Conservation (phyloP, 306 rosid genomes). For the Vigna unguiculata region DNA sequence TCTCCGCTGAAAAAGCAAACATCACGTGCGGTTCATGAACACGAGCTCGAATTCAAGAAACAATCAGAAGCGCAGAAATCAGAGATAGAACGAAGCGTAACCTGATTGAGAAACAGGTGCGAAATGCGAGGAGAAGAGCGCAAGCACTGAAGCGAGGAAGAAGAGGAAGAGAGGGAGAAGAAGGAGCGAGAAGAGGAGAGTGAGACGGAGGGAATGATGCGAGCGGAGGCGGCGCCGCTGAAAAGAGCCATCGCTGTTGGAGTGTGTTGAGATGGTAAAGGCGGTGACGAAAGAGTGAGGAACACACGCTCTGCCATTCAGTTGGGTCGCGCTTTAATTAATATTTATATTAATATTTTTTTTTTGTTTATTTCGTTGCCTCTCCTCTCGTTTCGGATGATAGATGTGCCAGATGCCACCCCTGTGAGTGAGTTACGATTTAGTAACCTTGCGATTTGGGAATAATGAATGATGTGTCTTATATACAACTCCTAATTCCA, state of each 20-base stretch:
- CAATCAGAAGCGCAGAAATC: neutral
- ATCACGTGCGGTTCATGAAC: neutral
- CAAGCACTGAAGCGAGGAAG: conserved; percentile 53
- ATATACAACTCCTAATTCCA: neutral
- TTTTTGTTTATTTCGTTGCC: conserved; percentile 24
- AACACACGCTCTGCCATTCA: conserved; percentile 60
- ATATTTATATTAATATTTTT: neutral
- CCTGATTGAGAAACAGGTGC: conserved; percentile 75
- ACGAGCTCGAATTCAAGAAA: neutral
- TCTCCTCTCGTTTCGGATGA: conserved; percentile 47
- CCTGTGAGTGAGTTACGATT: neutral
- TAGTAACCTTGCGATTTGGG: neutral
- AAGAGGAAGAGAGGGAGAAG: conserved; percentile 19
- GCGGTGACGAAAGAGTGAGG: conserved; percentile 42
- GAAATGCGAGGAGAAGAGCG: conserved; percentile 76
- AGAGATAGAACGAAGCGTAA: conserved; percentile 18
- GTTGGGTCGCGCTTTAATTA: conserved; percentile 21
- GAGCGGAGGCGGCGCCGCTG: conserved; percentile 58
- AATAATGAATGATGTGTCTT: neutral
- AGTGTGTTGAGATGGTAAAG: conserved; percentile 48
- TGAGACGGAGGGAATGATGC: conserved; percentile 58
- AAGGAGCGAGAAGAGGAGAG: conserved; percentile 46
- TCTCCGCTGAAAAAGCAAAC: conserved; percentile 54
- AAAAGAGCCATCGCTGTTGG: conserved; percentile 55
- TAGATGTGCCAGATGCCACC: conserved; percentile 38